Evolutionary conservation across 257 asterid species (phyloP).

Genomic region (Capsicum chinense): DNA sequence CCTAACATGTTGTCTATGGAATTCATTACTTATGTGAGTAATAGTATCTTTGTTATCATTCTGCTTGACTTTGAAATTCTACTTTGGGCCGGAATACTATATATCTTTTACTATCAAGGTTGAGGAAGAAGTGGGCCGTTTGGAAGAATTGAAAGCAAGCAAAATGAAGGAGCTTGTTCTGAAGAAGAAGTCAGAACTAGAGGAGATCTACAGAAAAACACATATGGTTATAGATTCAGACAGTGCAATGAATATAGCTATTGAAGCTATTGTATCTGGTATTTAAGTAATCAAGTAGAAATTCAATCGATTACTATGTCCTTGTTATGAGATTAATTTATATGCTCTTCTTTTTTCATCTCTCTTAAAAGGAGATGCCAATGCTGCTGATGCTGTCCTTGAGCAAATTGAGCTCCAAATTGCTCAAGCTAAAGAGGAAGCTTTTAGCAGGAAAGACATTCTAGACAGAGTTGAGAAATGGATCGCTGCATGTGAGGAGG

Average conservation of each 20-base stretch:
- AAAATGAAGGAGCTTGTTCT: constrained; percentile 97
- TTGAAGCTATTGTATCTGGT: constrained; percentile 93
- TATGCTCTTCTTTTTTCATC: constrained; percentile 34
- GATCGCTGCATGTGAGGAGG: constrained; percentile 94
- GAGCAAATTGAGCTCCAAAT: constrained; percentile 91
- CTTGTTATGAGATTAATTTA: not conserved
- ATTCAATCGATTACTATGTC: not conserved
- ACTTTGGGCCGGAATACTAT: not conserved
- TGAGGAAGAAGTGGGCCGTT: constrained; percentile 79
- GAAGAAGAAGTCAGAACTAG: constrained; percentile 88
- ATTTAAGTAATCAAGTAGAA: constrained; percentile 21
- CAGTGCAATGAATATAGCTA: constrained; percentile 54
- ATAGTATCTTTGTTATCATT: constrained; percentile 1
- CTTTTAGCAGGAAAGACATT: constrained; percentile 87
- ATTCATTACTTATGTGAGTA: constrained; percentile 68
- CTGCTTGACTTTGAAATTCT: not conserved
- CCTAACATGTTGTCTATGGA: constrained; percentile 81
- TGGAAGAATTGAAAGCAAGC: constrained; percentile 87
- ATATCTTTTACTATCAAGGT: constrained; percentile 51
- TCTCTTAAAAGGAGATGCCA: constrained; percentile 65
- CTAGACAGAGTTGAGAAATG: constrained; percentile 97
- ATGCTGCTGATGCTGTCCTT: constrained; percentile 70
- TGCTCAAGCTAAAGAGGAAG: constrained; percentile 84
- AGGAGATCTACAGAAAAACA: constrained; percentile 82
- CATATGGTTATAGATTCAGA: constrained; percentile 74